Conservation (phyloP, 164 flowering plant genomes). For the Aristolochia californica region DNA sequence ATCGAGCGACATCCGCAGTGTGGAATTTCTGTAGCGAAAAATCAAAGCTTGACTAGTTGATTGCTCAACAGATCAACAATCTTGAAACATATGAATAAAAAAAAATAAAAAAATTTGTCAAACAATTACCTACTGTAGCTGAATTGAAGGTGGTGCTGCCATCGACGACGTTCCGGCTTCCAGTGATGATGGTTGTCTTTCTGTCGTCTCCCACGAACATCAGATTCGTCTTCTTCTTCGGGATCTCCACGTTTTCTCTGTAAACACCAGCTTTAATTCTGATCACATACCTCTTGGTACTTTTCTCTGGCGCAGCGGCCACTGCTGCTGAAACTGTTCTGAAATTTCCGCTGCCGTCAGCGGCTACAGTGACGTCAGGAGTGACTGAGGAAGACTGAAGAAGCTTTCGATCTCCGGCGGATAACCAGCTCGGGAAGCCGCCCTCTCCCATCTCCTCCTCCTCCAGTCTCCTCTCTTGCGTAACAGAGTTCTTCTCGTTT, state of each 20-base stretch:
- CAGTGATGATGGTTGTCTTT: slow-evolving; percentile 32
- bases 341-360: slow-evolving; percentile 6
- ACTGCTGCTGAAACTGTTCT: slow-evolving; percentile 1
- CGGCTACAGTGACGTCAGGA: slow-evolving; percentile 19
- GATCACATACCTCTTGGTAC: slow-evolving; percentile 26
- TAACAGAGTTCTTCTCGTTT: neutral
- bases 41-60: too few relatives aligned
- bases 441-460: neutral
- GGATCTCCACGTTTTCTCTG: slow-evolving; percentile 34
- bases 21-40: too few relatives aligned
- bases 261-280: slow-evolving; percentile 46
- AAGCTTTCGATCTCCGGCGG: slow-evolving; percentile 4
- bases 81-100: too few relatives aligned
- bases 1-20: too few relatives aligned
- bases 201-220: slow-evolving; percentile 53
- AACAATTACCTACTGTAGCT: slow-evolving; percentile 41
- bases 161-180: slow-evolving; percentile 27
- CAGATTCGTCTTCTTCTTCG: slow-evolving; percentile 31
- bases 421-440: slow-evolving; percentile 6
- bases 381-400: neutral
- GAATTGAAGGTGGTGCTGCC: slow-evolving; percentile 44
- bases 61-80: too few relatives aligned
- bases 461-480: neutral
- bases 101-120: too few relatives aligned
- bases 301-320: slow-evolving; percentile 6